Conservation (phyloP, 2,329 filamentous ascomycete species). For the Fusarium veterinarium region DNA sequence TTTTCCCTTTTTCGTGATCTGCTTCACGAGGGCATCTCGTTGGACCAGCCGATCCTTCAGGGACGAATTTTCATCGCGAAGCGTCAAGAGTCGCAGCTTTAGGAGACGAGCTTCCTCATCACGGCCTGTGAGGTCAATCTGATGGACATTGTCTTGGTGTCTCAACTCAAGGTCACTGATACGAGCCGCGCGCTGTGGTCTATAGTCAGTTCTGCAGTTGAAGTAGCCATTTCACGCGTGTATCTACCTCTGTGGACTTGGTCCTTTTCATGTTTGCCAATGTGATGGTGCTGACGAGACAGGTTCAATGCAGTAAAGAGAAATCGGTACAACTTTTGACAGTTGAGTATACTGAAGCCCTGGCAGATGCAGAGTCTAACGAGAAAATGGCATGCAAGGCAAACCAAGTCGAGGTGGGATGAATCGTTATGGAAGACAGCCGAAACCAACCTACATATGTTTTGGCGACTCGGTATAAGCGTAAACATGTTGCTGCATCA, state of each 20-base stretch:
- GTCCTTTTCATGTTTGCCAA: constrained; percentile 44
- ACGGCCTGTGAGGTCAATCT: constrained; percentile 75
- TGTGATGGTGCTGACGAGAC: neutral
- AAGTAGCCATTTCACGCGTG: constrained; percentile 36
- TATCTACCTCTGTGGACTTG: constrained; percentile 46
- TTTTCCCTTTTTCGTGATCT: constrained; percentile 55
- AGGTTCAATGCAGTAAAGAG: neutral
- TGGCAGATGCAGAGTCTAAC: constrained; percentile 6
- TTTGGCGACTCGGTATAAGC: constrained; percentile 37
- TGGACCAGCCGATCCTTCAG: constrained; percentile 72
- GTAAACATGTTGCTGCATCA: constrained; percentile 49
- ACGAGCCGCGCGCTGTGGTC: constrained; percentile 55
- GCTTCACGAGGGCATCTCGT: constrained; percentile 69
- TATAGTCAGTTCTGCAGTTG: constrained; percentile 34
- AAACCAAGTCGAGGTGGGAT: constrained; percentile 32
- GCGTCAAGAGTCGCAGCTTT: constrained; percentile 74
- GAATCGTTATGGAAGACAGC: neutral
- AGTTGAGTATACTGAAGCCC: constrained; percentile 2
- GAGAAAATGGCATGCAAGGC: constrained; percentile 15
- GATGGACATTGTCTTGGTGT: constrained; percentile 73
- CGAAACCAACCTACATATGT: constrained; percentile 30
- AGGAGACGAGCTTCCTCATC: constrained; percentile 80
- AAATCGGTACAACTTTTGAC: neutral
- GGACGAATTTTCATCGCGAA: constrained; percentile 78
- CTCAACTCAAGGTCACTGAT: constrained; percentile 73